Base-by-base conservation (phyloP, 768 basidiomycete species). In the Agaricus blazei region DNA sequence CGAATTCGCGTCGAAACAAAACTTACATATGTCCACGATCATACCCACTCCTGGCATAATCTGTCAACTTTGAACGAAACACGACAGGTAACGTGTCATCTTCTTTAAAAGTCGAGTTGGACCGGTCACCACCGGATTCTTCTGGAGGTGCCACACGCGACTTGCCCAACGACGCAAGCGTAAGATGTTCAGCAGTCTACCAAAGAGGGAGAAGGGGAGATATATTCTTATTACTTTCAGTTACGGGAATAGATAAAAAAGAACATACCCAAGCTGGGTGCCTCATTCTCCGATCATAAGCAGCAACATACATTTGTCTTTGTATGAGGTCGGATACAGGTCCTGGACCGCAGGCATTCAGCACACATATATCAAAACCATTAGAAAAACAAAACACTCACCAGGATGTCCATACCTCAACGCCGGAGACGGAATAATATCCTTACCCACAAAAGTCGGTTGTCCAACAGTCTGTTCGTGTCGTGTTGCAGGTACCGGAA, bases 101-200 rank as follows among this genome's bases (percentile, higher is more conserved):
- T 67, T 98, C 97, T 40, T 74, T 69, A 71, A 99, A 99, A 1
- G 73, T 75, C 38, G 90, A 92, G 63, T 85, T 88, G 9, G 76
- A 68, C 40, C 96, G 78, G 67, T 96, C 91, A 0, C 80, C 91
- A 42, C 73, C 72, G n/a, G 49, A 48, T 11, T 65, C 66, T 23
- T 72, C 65, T 23, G 68, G 63, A 5, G 69, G 59, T 26, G 64
- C 64, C 2, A 56, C 41, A 4, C 41, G 48, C 24, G 54, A 56
- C 27, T 68, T 51, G 28, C 81, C 80, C 9, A 97, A 72, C 0
- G 87, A 87, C 1, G 87, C 80, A 6, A 83, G 79, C 0, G 93
- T 97, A 36, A 99, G 76, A 66, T 98, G 95, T 68, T 99, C 94
- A 4, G 94, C 97, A 0, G 96, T 97, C 96, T 96, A 57, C 7